Base-by-base conservation (phyloP, 345 rosid species). In the Linum trigynum region DNA sequence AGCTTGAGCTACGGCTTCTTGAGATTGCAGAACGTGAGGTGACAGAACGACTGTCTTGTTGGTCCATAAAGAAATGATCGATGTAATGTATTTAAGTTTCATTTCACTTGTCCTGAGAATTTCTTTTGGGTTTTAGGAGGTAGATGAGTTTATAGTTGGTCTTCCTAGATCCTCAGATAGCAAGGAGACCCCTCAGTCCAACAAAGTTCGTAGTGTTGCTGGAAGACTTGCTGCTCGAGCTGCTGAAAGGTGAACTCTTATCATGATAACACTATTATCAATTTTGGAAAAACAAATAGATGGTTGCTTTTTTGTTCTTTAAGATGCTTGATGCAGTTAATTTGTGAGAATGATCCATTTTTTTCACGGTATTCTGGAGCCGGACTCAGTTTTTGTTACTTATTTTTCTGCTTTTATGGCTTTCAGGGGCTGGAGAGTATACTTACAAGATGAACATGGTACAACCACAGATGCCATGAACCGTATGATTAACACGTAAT, bases 391-490 rank as follows among this genome's bases (percentile, higher is more conserved):
- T n/a, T 3, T 12, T 58, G 43, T 59, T 55, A 0, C 43, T 23
- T 32, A 68, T 38, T 32, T 1, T 62, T 7, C 8, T 17, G 11
- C 15, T 32, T 17, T 59, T 45, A 16, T 4, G 16, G 14, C 70
- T 72, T 78, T 38, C 69, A 92, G 96, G 78, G 95, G 98, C 55
- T 86, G 86, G 90, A 86, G 97, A 65, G 95, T 92, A 63, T 92
- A 87, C 79, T 83, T 92, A 38, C 85, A 78, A 69, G 91, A 92
- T 81, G 98, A 92, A 69, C 91, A 89, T 72, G 87, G 95, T 32
- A 84, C 98, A 65, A 81, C 98, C 50, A 64, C 79, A 23, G 91
- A 87, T 65, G 95, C 96, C 35, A 61, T 76, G 64, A 65, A 70
- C 65, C 61, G 75, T n/a, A 92, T 92, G 95, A 89, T 92, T 71